A percentile compares a stretch with the other conserved stretches of the same genome.
Evolutionary conservation across 2,329 filamentous ascomycete genomes (phyloP).

Genomic region (Apiospora phragmitis): DNA sequence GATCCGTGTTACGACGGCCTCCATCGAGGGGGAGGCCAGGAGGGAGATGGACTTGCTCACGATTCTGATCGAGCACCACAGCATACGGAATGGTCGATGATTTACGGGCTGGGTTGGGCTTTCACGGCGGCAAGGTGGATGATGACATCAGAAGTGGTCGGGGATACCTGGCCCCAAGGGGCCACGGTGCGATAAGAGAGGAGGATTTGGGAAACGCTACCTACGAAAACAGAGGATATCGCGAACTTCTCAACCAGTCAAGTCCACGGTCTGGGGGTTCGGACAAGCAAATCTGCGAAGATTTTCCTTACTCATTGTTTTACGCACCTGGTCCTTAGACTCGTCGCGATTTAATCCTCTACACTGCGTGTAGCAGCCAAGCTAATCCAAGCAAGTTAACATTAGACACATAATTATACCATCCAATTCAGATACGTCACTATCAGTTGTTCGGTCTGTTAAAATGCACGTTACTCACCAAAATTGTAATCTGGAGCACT

Average conservation of each 20-base stretch:
- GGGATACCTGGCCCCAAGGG: not conserved
- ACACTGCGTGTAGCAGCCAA: constrained; percentile 4
- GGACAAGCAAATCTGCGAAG: not conserved
- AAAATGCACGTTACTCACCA: not conserved
- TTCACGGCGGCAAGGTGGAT: not conserved
- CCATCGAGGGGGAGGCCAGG: not conserved
- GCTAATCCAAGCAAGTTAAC: not conserved
- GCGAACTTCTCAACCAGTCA: not conserved
- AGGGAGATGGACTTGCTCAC: not conserved
- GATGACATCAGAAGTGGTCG: not conserved
- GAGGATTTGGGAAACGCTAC: not conserved
- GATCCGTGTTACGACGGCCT: not conserved
- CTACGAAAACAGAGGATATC: not conserved
- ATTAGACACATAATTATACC: not conserved
- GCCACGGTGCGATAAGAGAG: not conserved
- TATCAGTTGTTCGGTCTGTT: not conserved
- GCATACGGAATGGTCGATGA: not conserved
- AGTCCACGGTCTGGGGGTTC: not conserved
- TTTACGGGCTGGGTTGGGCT: not conserved
- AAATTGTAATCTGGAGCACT: not conserved
- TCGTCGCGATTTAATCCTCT: not conserved
- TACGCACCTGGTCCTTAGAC: not conserved
- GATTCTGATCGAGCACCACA: not conserved
- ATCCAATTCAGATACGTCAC: not conserved
- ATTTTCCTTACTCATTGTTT: not conserved